Percentiles rank a stretch among this genome's conserved stretches.
phyloP scores from a whole-genome alignment of 495 filamentous ascomycete genomes.

The Neurospora hispaniola region DNA sequence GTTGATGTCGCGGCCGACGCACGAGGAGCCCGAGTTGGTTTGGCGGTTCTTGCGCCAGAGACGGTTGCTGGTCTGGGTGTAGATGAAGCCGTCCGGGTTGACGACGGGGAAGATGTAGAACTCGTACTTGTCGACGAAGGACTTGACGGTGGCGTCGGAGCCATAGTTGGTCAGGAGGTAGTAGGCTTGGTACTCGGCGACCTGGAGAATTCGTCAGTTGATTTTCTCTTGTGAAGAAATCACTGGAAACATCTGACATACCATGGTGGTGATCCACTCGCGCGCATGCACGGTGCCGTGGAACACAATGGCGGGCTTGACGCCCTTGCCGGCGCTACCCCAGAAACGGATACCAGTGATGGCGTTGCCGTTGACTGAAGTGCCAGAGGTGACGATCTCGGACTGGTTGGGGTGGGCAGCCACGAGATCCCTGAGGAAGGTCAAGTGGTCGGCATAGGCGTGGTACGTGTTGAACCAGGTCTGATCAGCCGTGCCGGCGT shows the following conservation, averaged over 20 bases:
- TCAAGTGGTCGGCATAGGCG: constrained; percentile 42
- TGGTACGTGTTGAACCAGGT: constrained; percentile 52
- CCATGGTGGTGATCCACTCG: constrained; percentile 52
- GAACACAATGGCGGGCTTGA: constrained; percentile 47
- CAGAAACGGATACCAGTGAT: constrained; percentile 52
- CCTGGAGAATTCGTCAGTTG: background rate
- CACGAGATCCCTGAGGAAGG: constrained; percentile 41
- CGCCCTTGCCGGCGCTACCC: constrained; percentile 41
- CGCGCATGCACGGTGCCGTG: constrained; percentile 54
- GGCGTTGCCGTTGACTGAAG: constrained; percentile 37
- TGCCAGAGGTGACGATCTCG: constrained; percentile 42
- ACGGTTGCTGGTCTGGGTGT: constrained; percentile 46
- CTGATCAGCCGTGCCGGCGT: constrained; percentile 8
- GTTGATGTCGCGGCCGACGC: constrained; percentile 52
- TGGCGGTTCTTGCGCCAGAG: constrained; percentile 59
- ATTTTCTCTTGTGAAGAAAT: too few species aligned
- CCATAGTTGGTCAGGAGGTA: constrained; percentile 38
- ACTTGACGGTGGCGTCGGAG: constrained; percentile 28
- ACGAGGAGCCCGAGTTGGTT: constrained; percentile 28
- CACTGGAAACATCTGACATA: constrained; percentile 1
- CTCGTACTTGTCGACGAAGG: constrained; percentile 48
- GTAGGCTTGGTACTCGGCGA: constrained; percentile 47
- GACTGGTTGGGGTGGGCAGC: constrained; percentile 38
- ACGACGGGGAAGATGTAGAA: constrained; percentile 53
- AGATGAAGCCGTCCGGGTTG: constrained; percentile 56